Evolutionary conservation across 345 rosid species (phyloP), one percentile per base, ranked within the genome.

Genomic region (Arabidopsis suecica): DNA sequence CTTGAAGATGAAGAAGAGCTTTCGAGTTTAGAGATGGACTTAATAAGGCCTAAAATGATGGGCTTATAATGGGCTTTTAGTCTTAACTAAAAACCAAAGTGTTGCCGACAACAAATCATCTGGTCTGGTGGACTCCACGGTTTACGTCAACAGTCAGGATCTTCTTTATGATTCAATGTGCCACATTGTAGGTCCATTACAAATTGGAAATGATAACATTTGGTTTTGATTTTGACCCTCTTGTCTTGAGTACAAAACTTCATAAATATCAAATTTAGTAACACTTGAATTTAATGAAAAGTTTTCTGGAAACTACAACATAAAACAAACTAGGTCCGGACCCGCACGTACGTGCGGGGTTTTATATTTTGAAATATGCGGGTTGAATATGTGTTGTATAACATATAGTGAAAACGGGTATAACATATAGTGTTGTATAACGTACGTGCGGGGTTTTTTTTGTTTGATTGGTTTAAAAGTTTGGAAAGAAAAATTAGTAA

Each of bases 81-180:
- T 18, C 2, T 7, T 7, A 7, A n/a, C 9, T 36, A 9, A 36
- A 36, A 59, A 36, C 5, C 2, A 36, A 5, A 3, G 40, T 65
- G 37, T 73, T 73, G 71, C 65, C 71, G 50, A 73, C 71, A 55
- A 73, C 71, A 55, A 6, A 33, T 55, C 22, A 45, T 45, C n/a
- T 63, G 0, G 45, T 16, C 25, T 40, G 37, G 62, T 48, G 28
- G 59, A 69, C 32, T 28, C 30, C 13, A 16, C 2, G 32, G 32
- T 28, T 28, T 28, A 65, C 0, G 7, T 50, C 20, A 50, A 22
- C 9, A 1, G 34, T 67, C 22, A 22, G 1, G 22, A 66, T 65
- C 32, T 33, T 49, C 0, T 33, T 6, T 18, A 18, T 3, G 70
- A 66, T 49, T 36, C 32, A 2, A 36, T 36, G n/a, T n/a, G n/a